Evolutionary conservation across 306 rosid genomes (phyloP).

Genomic region (Prunus davidiana): DNA sequence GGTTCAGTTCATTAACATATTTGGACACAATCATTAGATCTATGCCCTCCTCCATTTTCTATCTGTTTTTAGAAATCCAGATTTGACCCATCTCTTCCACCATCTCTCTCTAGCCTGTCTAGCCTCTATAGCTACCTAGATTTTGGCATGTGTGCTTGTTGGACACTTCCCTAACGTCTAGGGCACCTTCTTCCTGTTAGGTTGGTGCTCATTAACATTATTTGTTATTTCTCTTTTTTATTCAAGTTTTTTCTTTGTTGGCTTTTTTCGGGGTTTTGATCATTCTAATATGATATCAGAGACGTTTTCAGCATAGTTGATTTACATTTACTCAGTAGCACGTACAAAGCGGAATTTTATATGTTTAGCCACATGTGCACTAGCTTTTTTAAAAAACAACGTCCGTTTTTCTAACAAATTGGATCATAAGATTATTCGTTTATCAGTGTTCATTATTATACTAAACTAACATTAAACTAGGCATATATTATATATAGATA

Average conservation of each 20-base stretch:
- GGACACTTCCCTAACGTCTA: neutral
- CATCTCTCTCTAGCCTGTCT: neutral
- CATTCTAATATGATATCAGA: neutral
- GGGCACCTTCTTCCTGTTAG: neutral
- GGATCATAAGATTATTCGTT: no score
- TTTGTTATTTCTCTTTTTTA: neutral
- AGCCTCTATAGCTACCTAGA: neutral
- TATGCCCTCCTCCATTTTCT: slow-evolving; percentile 29
- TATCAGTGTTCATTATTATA: no score
- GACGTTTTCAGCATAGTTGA: no score
- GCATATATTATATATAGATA: no score
- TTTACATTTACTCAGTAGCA: no score
- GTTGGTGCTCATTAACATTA: neutral
- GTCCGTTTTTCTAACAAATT: no score
- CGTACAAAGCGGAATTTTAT: no score
- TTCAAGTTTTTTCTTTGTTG: no score
- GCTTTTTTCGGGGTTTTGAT: neutral
- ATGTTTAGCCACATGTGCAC: no score
- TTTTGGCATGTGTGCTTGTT: neutral
- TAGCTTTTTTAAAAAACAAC: no score
- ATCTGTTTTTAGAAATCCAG: slow-evolving; percentile 40
- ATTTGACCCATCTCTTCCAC: slow-evolving; percentile 20
- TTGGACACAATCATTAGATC: slow-evolving; percentile 53
- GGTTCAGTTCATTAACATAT: slow-evolving; percentile 57
- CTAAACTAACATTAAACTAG: no score